phyloP scores from a whole-genome alignment of 1,284 basidiomycete species.

The Trichosporon sp. region DNA sequence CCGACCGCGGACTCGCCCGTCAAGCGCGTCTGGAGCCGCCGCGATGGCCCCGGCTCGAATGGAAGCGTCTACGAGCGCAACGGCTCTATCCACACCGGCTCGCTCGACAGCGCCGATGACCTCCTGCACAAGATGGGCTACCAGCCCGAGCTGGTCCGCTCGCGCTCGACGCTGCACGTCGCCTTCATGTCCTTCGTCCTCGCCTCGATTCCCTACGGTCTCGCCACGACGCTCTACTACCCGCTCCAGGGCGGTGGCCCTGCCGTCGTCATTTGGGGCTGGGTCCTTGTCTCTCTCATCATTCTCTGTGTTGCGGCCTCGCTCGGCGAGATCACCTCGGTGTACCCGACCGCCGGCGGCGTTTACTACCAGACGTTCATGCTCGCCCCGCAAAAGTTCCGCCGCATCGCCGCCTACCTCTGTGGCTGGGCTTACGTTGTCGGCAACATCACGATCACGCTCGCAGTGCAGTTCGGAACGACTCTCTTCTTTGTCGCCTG shows the following conservation, averaged over 20 bases:
- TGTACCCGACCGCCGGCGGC: conserved; percentile 56
- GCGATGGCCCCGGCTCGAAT: not conserved
- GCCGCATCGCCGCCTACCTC: conserved; percentile 55
- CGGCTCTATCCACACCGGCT: not conserved
- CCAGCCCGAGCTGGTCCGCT: conserved; percentile 31
- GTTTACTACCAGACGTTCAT: conserved; percentile 59
- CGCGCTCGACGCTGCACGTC: conserved; percentile 29
- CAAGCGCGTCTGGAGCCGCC: conserved; percentile 8
- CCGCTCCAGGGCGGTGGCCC: conserved; percentile 45
- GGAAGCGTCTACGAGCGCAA: not conserved
- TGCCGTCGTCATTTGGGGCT: conserved; percentile 49
- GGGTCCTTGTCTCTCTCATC: conserved; percentile 57
- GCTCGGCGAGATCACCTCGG: conserved; percentile 57
- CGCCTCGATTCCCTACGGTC: conserved; percentile 45
- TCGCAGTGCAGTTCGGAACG: conserved; percentile 57
- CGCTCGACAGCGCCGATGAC: conserved; percentile 31
- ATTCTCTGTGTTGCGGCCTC: conserved; percentile 57
- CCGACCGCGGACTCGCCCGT: not conserved
- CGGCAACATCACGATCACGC: conserved; percentile 57
- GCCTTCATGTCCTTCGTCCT: conserved; percentile 46
- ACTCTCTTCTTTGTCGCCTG: conserved; percentile 43
- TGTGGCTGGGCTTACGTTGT: conserved; percentile 58
- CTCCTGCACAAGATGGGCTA: conserved; percentile 34
- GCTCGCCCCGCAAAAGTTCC: conserved; percentile 50
- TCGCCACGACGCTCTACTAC: conserved; percentile 47